Evolutionary conservation across 257 asterid genomes (phyloP).

Genomic region (Pogostemon cablin): DNA sequence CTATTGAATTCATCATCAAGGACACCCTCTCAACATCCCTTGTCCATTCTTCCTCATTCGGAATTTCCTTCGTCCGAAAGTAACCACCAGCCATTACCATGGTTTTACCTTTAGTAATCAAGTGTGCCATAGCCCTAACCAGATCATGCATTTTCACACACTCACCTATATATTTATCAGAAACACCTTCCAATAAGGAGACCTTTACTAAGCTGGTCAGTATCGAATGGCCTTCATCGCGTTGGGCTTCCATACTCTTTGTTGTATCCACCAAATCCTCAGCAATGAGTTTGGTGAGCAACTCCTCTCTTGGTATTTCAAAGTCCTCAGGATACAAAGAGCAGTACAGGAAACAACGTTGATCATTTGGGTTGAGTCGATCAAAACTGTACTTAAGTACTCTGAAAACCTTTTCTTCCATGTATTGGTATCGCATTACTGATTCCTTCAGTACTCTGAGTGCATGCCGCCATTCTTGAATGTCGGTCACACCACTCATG

Average conservation of each 20-base stretch:
- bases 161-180: neutral
- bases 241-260: conserved; percentile 16
- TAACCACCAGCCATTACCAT: too few relatives aligned
- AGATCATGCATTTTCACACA: conserved; percentile 30
- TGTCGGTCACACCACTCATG: conserved; percentile 19
- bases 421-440: neutral
- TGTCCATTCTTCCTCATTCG: conserved; percentile 25
- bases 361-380: conserved; percentile 5
- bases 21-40: conserved; percentile 24
- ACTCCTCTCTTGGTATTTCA: neutral
- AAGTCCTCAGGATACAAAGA: conserved; percentile 32
- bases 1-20: conserved; percentile 7
- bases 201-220: too few relatives aligned
- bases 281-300: conserved; percentile 13
- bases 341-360: conserved; percentile 30
- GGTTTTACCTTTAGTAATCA: too few relatives aligned
- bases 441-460: neutral
- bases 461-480: conserved; percentile 22
- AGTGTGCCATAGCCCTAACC: conserved; percentile 27
- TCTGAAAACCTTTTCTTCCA: conserved; percentile 16
- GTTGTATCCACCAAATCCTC: conserved; percentile 29
- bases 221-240: conserved; percentile 11
- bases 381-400: conserved; percentile 32
- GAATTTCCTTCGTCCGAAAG: too few relatives aligned
- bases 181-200: conserved; percentile 8